phyloP scores from a whole-genome alignment of 495 filamentous ascomycete genomes.

The Halenospora varia region DNA sequence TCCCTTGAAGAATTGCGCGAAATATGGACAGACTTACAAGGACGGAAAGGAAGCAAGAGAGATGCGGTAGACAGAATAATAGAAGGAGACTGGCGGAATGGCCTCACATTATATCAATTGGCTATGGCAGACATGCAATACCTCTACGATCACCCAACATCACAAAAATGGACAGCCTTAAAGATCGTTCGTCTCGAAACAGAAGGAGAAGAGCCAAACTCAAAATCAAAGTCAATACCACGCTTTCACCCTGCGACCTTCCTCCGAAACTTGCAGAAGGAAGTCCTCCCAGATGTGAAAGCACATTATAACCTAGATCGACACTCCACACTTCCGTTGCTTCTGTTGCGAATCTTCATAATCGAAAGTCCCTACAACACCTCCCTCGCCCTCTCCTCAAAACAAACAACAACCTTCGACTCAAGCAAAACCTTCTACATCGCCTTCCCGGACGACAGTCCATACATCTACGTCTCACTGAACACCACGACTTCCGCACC shows the following conservation, averaged over 20 bases:
- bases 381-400: constrained; percentile 35
- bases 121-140: constrained; percentile 77
- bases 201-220: constrained; percentile 31
- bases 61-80: constrained; percentile 74
- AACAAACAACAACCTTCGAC: constrained; percentile 44
- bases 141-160: constrained; percentile 70
- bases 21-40: constrained; percentile 50
- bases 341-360: constrained; percentile 71
- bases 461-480: constrained; percentile 69
- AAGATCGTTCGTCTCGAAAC: constrained; percentile 42
- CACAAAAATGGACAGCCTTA: constrained; percentile 73
- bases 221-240: constrained; percentile 52
- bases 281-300: constrained; percentile 70
- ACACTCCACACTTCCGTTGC: constrained; percentile 56
- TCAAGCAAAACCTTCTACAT: constrained; percentile 66
- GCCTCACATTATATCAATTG: constrained; percentile 70
- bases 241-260: constrained; percentile 75
- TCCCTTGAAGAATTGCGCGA: constrained; percentile 59
- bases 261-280: constrained; percentile 63
- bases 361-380: constrained; percentile 68
- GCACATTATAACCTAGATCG: constrained; percentile 74
- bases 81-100: constrained; percentile 79
- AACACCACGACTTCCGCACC: constrained; percentile 25
- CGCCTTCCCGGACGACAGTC: constrained; percentile 73
- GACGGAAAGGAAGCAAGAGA: constrained; percentile 61